Evolutionary conservation across 345 rosid genomes (phyloP).

Genomic region (Cardamine resedifolia): DNA sequence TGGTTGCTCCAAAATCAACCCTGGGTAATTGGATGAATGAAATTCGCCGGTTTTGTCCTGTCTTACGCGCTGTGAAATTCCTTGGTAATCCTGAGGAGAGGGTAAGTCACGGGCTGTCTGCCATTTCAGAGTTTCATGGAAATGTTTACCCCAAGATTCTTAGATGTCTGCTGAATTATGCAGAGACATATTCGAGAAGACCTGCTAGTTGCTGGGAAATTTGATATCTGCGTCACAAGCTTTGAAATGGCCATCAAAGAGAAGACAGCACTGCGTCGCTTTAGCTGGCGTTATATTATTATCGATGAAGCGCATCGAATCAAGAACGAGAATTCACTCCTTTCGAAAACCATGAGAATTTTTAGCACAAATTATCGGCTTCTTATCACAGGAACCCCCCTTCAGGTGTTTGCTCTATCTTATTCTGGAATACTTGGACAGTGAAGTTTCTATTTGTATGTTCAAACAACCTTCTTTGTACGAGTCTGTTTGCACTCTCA

Average conservation of each 20-base stretch:
- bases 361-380: conserved; percentile 92
- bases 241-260: conserved; percentile 99
- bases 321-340: conserved; percentile 96
- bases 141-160: neutral
- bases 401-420: conserved; percentile 65
- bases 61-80: conserved; percentile 87
- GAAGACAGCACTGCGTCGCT: conserved; percentile 82
- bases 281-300: conserved; percentile 97
- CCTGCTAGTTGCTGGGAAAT: conserved; percentile 91
- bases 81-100: conserved; percentile 99
- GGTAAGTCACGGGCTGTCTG: conserved; percentile 45
- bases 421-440: conserved; percentile 8
- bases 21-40: conserved; percentile 99
- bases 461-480: neutral
- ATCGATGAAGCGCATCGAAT: conserved; percentile 99
- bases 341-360: conserved; percentile 96
- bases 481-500: neutral
- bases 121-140: conserved; percentile 7
- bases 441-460: conserved; percentile 2
- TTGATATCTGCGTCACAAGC: conserved; percentile 97
- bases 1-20: conserved; percentile 99
- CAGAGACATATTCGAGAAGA: conserved; percentile 94
- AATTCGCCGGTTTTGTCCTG: conserved; percentile 94
- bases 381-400: conserved; percentile 97
- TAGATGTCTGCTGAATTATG: conserved; percentile 17